Evolutionary conservation across 345 rosid genomes (phyloP), one percentile per base, ranked within the genome.

Genomic region (Lepidium africanum): DNA sequence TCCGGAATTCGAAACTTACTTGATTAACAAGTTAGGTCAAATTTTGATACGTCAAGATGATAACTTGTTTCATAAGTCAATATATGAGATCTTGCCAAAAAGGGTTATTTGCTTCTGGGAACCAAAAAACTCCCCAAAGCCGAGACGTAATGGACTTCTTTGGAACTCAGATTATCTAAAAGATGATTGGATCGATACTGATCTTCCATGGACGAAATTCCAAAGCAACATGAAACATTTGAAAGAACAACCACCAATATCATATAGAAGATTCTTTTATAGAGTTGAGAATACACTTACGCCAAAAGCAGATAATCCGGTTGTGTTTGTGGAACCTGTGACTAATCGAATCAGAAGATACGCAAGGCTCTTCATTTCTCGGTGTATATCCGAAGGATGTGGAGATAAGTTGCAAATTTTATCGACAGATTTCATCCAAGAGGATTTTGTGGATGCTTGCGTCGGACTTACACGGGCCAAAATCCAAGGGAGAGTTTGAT

Each of bases 81-180:
- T 90, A 15, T 78, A 85, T 0, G 83, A 88, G 59, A 47, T 93
- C 69, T 60, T 84, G 70, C 98, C 98, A 0, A 85, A 84, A 77
- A 79, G 96, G 49, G 72, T 93, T 5, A 86, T 93, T 7, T 90
- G 92, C 48, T 66, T 85, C 4, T 90, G 98, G 98, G 90, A 90
- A 65, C 96, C 97, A 0, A 83, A 87, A 40, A 75, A 85, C 27
- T 73, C 90, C 0, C 76, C 90, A 2, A 78, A 76, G 59, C 92
- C 94, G 0, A 72, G 78, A 62, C 76, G 66, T 1, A 93, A 96
- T 7, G 81, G 84, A 5, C 73, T 72, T 6, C 70, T 86, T 21
- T 90, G 98, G 94, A 78, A 81, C 43, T 65, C 86, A 1, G 87
- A 85, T 27, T 80, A 84, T 59, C 72, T 93, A 60, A 93, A 83